A percentile compares a stretch with the other conserved stretches of the same genome.
These are phyloP conservation scores for Podaxis sp. DNA, from an alignment of 768 basidiomycete species.

Conservation along the genomic window DNA sequence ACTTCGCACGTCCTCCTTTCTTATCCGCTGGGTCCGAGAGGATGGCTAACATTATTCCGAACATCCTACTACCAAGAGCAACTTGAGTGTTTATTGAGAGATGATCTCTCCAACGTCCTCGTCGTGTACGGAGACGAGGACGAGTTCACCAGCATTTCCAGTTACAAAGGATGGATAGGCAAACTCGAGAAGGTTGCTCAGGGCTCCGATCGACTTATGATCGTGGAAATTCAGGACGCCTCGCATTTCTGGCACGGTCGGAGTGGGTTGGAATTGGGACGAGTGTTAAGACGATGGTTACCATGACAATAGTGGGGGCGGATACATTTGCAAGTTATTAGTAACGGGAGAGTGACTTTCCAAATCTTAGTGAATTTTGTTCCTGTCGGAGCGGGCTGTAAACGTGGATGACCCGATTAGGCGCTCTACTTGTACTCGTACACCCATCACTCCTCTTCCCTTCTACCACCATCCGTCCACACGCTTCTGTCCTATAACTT, in stretches of 20 bases:
- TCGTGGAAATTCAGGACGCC: constrained; percentile 45
- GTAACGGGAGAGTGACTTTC: neutral
- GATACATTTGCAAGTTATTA: constrained; percentile 8
- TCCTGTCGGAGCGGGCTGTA: neutral
- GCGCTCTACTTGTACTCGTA: neutral
- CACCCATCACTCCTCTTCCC: neutral
- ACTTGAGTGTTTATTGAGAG: constrained; percentile 48
- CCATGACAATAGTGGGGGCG: constrained; percentile 22
- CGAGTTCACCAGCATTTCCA: constrained; percentile 61
- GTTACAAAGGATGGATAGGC: constrained; percentile 57
- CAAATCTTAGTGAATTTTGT: neutral
- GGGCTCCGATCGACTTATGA: constrained; percentile 23
- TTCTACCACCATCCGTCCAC: constrained; percentile 1
- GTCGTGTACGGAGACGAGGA: constrained; percentile 68
- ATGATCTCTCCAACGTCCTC: constrained; percentile 52
- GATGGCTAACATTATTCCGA: constrained; percentile 69
- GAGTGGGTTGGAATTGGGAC: constrained; percentile 27
- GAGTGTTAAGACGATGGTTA: constrained; percentile 35
- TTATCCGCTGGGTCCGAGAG: constrained; percentile 70
- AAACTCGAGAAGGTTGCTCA: constrained; percentile 30
- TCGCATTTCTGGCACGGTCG: constrained; percentile 68
- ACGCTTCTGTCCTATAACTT: neutral
- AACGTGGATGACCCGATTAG: constrained; percentile 10
- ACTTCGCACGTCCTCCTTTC: constrained; percentile 72
- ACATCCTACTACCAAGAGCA: constrained; percentile 51